Base-by-base conservation (phyloP, 2,329 filamentous ascomycete species). In the Penicillium italicum region DNA sequence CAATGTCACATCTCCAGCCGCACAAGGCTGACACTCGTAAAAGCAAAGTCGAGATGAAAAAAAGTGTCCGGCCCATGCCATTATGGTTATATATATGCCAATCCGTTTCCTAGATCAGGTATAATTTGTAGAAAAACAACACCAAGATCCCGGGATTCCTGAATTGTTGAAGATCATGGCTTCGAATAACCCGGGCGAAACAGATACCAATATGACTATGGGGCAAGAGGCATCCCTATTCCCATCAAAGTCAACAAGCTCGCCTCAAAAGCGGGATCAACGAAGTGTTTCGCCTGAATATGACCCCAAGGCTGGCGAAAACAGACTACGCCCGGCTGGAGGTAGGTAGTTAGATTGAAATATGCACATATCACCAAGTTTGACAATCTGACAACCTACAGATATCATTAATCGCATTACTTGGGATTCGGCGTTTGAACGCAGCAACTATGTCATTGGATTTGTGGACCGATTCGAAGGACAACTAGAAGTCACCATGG, bases 391-490 rank as follows among this genome's bases (percentile, higher is more conserved):
- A 47, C 45, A 26, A 16, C 3, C 12, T n/a, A 16, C 24, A 69
- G 77, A 81, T 56, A 70, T 82, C 9, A 71, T 81, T 14, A 78
- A 75, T 47, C 77, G 79, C 3, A 70, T 83, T 5, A 76, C 75
- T 14, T 81, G 79, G 79, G 80, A 82, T 60, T 64, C 74, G 1
- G 71, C 67, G 4, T 75, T 79, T 18, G 71, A 77, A 47, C 71
- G 71, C 5, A 64, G 65, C 5, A 70, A 80, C 47, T 83, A 78
- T 61, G 69, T 81, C 12, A 76, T 83, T 30, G 81, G 80, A 3
- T 83, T 83, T 56, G 69, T 79, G 22, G 81, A 84, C 62, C 74
- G 80, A 10, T 83, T 83, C 52, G 62, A 76, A 11, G 80, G 79
- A 0, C 71, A 77, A 20, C 72, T 77, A 53, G 81, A 82, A 67